Evolutionary conservation across 345 rosid genomes (phyloP).

Genomic region (Eucalyptus microcorys): DNA sequence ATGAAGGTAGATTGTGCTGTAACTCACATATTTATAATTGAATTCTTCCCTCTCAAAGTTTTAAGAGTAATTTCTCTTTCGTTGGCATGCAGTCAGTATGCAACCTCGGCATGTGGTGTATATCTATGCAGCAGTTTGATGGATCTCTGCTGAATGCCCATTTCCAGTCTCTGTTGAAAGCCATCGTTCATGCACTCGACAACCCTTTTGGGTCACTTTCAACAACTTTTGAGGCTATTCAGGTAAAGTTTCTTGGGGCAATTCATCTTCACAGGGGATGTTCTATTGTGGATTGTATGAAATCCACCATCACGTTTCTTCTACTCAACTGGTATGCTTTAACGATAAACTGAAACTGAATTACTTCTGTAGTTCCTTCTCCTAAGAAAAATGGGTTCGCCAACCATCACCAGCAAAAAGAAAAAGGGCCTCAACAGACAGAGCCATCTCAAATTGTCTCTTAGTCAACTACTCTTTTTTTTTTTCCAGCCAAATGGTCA

Average conservation of each 20-base stretch:
- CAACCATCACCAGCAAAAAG: neutral
- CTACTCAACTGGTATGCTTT: neutral
- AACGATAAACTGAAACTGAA: neutral
- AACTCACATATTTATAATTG: neutral
- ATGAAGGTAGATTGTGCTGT: constrained; percentile 17
- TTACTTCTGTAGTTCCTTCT: neutral
- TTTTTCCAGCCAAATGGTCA: neutral
- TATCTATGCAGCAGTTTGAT: constrained; percentile 44
- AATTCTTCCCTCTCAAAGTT: neutral
- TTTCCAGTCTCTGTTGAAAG: constrained; percentile 20
- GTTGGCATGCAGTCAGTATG: constrained; percentile 23
- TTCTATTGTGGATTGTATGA: neutral
- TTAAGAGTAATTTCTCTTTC: neutral
- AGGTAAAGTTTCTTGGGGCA: constrained; percentile 7
- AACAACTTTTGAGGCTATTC: constrained; percentile 45
- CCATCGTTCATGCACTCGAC: constrained; percentile 42
- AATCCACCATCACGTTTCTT: neutral
- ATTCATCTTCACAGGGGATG: neutral
- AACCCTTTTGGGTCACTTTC: constrained; percentile 53
- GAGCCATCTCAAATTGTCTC: neutral
- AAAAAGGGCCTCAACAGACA: neutral
- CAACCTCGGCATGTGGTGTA: constrained; percentile 46
- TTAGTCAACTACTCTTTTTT: neutral
- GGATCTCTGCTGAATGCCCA: constrained; percentile 5
- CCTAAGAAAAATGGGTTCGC: neutral